Conservation (phyloP, 2,329 filamentous ascomycete genomes). For the Ilyonectria mors-panacis region DNA sequence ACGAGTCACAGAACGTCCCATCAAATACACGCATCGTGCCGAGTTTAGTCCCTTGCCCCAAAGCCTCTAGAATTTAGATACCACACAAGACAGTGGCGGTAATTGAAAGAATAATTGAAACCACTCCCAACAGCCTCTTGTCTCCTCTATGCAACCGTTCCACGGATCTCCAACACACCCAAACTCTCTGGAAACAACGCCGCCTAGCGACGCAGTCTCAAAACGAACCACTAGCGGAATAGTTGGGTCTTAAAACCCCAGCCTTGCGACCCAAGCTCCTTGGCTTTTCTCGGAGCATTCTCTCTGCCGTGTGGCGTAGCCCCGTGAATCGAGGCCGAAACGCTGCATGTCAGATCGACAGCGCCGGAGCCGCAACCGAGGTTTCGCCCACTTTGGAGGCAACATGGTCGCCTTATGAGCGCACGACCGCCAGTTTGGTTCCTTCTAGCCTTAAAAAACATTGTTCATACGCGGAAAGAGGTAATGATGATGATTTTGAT, state of each 20-base stretch:
- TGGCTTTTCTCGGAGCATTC: conserved; percentile 1
- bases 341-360: conserved; percentile 26
- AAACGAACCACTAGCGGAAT: neutral
- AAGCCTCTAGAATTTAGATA: conserved; percentile 7
- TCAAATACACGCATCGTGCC: neutral
- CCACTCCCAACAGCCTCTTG: neutral
- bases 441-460: neutral
- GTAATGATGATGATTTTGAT: neutral
- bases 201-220: neutral
- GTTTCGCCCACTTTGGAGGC: conserved; percentile 22
- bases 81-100: conserved; percentile 10
- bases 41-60: neutral
- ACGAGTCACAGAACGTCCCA: neutral
- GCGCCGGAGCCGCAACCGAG: conserved; percentile 5
- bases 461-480: neutral
- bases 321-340: conserved; percentile 21
- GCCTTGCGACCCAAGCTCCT: conserved; percentile 8
- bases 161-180: neutral
- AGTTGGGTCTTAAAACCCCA: neutral
- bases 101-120: conserved; percentile 21
- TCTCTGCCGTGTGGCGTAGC: conserved; percentile 14
- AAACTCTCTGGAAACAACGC: conserved; percentile 10
- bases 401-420: neutral
- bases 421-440: neutral
- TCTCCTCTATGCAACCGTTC: neutral